Evolutionary conservation across 805 yeast genomes (phyloP), one percentile per base, ranked within the genome.

Genomic region (Myxozyma monticola): DNA sequence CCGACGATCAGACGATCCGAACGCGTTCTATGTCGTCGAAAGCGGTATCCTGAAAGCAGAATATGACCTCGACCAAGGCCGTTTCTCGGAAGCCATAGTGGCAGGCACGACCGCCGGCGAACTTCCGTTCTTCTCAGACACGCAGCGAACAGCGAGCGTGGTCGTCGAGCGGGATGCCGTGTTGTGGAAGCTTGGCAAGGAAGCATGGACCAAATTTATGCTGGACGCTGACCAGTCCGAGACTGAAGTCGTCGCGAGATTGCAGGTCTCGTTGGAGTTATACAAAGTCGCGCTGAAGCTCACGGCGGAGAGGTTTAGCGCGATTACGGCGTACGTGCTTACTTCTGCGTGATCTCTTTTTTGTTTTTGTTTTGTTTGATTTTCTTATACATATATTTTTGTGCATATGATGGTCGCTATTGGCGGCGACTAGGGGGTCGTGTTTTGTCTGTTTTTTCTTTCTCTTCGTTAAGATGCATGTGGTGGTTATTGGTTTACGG

Each of bases 81-180:
- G 62, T 47, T 43, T 60, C 18, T n/a, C 52, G 9, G 70, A 73
- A 71, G 63, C 74, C 15, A 80, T 85, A 29, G 74, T 86, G 45
- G 88, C 93, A 3, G 77, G 85, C 51, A 84, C 91, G 0, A 78
- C 86, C 1, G 84, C 84, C 66, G 93, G 95, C 2, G 88, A 85
- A 50, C 60, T 69, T n/a, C 68, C 70, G 2, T 70, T 69, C 44
- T 67, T 68, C 48, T 56, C 67, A 15, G 69, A 68, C 9, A 62
- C 71, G 0, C 65, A 67, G 9, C 70, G 75, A 38, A 71, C 80
- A 9, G 71, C 74, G 10, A 72, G 78, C 3, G 65, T 68, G 2
- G 68, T 71, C 5, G 79, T 85, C 1, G 88, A 83, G 42, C 74
- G 73, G 26, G 85, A 81, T 45, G 72, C 85, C 1, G 76, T 78